These are phyloP conservation scores for Pythium chondricola DNA, from an alignment of 352 stramenopile genomes.

Conservation along the genomic window DNA sequence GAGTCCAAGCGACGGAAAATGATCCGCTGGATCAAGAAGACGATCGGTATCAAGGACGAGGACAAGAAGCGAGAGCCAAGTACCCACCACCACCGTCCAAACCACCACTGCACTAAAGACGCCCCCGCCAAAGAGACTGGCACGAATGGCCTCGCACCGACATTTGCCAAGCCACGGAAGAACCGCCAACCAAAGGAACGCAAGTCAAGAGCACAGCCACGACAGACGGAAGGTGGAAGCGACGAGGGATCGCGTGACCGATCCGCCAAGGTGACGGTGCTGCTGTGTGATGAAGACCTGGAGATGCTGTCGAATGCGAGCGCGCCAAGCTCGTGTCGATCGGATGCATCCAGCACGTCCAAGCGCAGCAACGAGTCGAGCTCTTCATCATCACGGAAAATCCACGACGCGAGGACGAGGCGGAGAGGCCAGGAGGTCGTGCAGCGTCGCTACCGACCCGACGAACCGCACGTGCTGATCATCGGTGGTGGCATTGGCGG, in stretches of 20 bases:
- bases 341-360: conserved; percentile 5
- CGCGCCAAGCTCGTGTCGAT: conserved; percentile 10
- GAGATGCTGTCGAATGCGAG: conserved; percentile 12
- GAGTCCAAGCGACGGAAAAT: conserved; percentile 52
- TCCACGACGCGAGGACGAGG: no score
- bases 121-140: no score
- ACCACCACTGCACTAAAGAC: no score
- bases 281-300: conserved; percentile 8
- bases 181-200: no score
- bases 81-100: no score
- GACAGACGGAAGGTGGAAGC: no score
- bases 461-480: conserved; percentile 14
- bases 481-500: conserved; percentile 52
- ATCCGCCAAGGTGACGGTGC: conserved; percentile 9
- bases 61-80: conserved; percentile 6
- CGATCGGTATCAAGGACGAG: conserved; percentile 22
- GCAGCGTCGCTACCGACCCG: neutral
- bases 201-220: no score
- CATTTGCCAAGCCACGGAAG: no score
- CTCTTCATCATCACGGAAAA: no score
- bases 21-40: conserved; percentile 57
- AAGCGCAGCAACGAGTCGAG: conserved; percentile 1
- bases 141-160: neutral
- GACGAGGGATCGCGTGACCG: no score
- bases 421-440: no score